Conservation (phyloP, 805 yeast species). For the Ogataea methanolica region DNA sequence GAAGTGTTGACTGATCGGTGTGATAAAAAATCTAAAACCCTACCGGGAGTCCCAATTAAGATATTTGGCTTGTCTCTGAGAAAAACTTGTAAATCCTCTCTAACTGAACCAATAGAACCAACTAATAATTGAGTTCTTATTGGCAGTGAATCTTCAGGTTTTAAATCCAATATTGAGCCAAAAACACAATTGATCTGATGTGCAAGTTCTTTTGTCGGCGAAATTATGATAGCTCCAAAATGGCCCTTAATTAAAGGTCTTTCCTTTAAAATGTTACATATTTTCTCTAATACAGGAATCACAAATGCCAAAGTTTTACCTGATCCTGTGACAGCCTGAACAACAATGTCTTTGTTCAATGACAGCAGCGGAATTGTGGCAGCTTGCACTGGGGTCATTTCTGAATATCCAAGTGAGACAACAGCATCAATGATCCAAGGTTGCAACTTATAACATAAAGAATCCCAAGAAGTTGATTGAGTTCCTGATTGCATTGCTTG, state of each 20-base stretch:
- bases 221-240: conserved; percentile 64
- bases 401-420: conserved; percentile 63
- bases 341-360: conserved; percentile 89
- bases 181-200: conserved; percentile 69
- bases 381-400: conserved; percentile 97
- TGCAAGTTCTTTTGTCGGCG: conserved; percentile 67
- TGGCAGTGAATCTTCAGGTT: conserved; percentile 39
- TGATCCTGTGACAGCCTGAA: conserved; percentile 96
- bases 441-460: conserved; percentile 45
- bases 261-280: conserved; percentile 29
- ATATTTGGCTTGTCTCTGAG: conserved; percentile 59
- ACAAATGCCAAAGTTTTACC: conserved; percentile 95
- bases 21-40: conserved; percentile 69
- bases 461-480: conserved; percentile 59
- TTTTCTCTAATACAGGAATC: conserved; percentile 73
- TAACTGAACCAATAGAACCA: conserved; percentile 56
- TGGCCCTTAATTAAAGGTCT: conserved; percentile 49
- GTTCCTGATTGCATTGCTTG: conserved; percentile 11
- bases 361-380: conserved; percentile 82
- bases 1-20: conserved; percentile 54
- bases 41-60: conserved; percentile 89
- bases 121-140: conserved; percentile 59
- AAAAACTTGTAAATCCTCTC: conserved; percentile 68
- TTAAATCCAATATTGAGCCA: conserved; percentile 49
- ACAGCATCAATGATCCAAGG: conserved; percentile 76